Evolutionary conservation across 345 rosid species (phyloP).

Genomic region (Salix viminalis): DNA sequence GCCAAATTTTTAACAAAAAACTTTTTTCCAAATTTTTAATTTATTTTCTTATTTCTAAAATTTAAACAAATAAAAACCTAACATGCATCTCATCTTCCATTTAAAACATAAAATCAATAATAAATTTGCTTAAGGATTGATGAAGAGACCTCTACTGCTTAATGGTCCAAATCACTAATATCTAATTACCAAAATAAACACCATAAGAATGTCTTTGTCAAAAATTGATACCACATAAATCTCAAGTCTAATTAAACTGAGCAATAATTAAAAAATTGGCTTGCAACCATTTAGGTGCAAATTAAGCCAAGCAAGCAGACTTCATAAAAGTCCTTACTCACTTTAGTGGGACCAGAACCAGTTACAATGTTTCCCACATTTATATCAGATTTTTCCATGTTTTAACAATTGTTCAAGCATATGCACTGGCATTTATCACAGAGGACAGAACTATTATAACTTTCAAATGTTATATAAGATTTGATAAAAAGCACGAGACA

Average conservation of each 20-base stretch:
- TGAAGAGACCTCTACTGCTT: too few relatives aligned
- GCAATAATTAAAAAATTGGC: background rate
- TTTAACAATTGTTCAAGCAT: background rate
- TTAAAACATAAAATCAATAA: too few relatives aligned
- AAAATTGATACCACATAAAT: too few relatives aligned
- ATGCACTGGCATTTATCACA: background rate
- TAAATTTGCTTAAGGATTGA: too few relatives aligned
- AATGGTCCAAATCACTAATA: too few relatives aligned
- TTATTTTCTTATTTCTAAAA: too few relatives aligned
- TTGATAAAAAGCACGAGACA: background rate
- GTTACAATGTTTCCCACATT: background rate
- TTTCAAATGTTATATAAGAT: background rate
- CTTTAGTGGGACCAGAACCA: background rate
- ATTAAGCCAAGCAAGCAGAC: background rate
- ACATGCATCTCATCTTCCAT: too few relatives aligned
- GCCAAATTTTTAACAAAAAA: too few relatives aligned
- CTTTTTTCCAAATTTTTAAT: too few relatives aligned
- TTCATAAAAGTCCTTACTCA: background rate
- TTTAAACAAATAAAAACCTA: too few relatives aligned
- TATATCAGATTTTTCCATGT: background rate
- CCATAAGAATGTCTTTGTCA: too few relatives aligned
- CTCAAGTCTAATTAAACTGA: background rate
- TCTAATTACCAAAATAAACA: too few relatives aligned
- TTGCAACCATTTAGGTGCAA: background rate
- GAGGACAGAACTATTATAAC: background rate